Conservation (phyloP, 2,329 filamentous ascomycete species). For the Colletotrichum ledebouriae region DNA sequence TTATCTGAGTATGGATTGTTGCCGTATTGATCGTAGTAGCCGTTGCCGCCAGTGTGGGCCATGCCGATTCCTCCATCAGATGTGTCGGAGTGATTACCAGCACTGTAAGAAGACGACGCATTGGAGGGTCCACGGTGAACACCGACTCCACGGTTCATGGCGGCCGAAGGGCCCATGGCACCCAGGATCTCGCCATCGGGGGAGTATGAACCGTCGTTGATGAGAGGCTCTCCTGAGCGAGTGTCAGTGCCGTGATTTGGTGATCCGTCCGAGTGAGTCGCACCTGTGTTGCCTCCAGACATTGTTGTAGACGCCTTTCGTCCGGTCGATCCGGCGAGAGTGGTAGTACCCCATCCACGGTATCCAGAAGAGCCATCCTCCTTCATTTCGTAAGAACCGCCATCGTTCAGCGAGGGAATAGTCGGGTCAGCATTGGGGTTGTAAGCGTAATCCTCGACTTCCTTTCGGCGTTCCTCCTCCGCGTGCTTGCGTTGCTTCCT, state of each 20-base stretch:
- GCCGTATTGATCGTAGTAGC: constrained; percentile 72
- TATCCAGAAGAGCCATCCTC: constrained; percentile 86
- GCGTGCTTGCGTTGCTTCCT: constrained; percentile 87
- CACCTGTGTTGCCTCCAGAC: constrained; percentile 77
- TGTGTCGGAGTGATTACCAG: constrained; percentile 79
- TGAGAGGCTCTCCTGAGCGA: constrained; percentile 76
- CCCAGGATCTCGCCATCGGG: constrained; percentile 87
- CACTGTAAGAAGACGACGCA: constrained; percentile 95
- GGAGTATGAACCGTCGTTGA: constrained; percentile 64
- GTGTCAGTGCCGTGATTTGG: constrained; percentile 78
- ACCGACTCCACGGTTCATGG: constrained; percentile 74
- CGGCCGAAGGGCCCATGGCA: constrained; percentile 80
- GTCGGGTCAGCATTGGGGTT: constrained; percentile 97
- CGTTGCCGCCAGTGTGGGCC: constrained; percentile 57
- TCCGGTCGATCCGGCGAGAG: constrained; percentile 74
- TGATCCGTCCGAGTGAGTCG: constrained; percentile 81
- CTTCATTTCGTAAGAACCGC: constrained; percentile 78
- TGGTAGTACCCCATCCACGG: constrained; percentile 92
- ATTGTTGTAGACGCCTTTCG: constrained; percentile 92
- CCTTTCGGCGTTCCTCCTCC: constrained; percentile 91
- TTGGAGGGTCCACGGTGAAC: constrained; percentile 94
- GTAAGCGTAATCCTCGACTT: constrained; percentile 97
- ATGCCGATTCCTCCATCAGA: constrained; percentile 66
- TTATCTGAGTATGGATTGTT: constrained; percentile 69
- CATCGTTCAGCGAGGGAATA: constrained; percentile 67